Base-by-base conservation (phyloP, 1,139 yeast species). In the Debaryomyces nepalensis region DNA sequence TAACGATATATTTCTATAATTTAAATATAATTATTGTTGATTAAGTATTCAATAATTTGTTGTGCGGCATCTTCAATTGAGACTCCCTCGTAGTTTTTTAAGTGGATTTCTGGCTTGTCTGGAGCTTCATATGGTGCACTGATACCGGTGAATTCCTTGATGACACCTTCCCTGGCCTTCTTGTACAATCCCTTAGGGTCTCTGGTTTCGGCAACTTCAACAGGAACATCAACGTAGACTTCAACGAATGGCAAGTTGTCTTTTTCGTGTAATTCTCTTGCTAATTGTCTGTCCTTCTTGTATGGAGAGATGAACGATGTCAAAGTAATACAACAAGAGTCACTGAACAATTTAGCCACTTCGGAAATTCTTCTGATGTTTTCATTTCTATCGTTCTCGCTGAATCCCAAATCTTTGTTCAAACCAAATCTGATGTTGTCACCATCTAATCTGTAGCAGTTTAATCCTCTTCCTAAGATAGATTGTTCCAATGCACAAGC, bases 101-200 rank as follows among this genome's bases (percentile, higher is more conserved):
- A 70, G 60, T 85, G 93, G 50, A 91, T 75, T 69, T 91, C 98
- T 30, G 98, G 87, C 26, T 68, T 60, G 50, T 78, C 84, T 37
- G 98, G 98, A 2, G 87, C 95, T 72, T 91, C 98, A 63, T 91
- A 91, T 29, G 98, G 98, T 11, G 97, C 97, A 53, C 91, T 84
- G 48, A 91, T 84, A 43, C 98, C 98, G 16, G 98, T 91, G 70
- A 91, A 91, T 61, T 91, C 96, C 68, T 88, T 88, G 63, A 91
- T 91, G 49, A 86, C 73, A 23, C 98, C 98, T 57, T 90, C 95
- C 63, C 97, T 82, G 16, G 98, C 98, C 77, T 91, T 91, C 69
- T 90, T 89, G 73, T 91, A 91, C 53, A 91, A 75, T 7, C 98
- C 98, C 74, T 91, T 91, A 50, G 98, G 98, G 66, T 91, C 98